Percentiles rank a stretch among this genome's conserved stretches.
Evolutionary conservation across 352 stramenopile species (phyloP).

Genomic region (Elongisporangium senticosum): DNA sequence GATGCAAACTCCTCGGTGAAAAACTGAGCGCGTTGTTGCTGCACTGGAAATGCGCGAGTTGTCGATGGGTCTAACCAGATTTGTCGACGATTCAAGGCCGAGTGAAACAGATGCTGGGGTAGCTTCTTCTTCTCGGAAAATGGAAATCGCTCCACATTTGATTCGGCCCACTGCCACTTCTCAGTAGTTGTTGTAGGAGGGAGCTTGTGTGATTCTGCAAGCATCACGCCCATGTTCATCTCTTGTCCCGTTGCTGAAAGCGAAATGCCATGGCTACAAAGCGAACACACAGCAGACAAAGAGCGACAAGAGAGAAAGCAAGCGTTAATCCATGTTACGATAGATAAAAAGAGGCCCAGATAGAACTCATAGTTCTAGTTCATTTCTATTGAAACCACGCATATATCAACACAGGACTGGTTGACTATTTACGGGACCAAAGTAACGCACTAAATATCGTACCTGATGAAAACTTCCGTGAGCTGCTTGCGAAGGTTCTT

Average conservation of each 20-base stretch:
- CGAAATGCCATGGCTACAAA: slow-evolving; percentile 55
- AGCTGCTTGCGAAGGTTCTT: slow-evolving; percentile 64
- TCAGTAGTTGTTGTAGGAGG: slow-evolving; percentile 14
- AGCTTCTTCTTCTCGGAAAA: slow-evolving; percentile 12
- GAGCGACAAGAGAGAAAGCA: not conserved
- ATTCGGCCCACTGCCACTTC: slow-evolving; percentile 13
- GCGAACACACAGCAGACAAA: not conserved
- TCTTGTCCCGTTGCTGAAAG: slow-evolving; percentile 29
- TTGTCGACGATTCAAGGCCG: slow-evolving; percentile 29
- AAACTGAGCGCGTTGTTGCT: slow-evolving; percentile 46
- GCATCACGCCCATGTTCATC: slow-evolving; percentile 28
- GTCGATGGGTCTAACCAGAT: slow-evolving; percentile 67
- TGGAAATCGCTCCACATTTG: slow-evolving; percentile 11
- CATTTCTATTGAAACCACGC: not conserved
- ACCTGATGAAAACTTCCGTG: slow-evolving; percentile 75
- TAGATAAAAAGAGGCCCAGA: not conserved
- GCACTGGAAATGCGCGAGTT: slow-evolving; percentile 38
- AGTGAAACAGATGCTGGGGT: slow-evolving; percentile 21
- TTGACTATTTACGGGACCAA: slow-evolving; percentile 3
- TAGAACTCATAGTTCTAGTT: slow-evolving; percentile 1
- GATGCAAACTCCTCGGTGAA: slow-evolving; percentile 70
- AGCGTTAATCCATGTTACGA: not conserved
- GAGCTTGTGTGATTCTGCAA: slow-evolving; percentile 32
- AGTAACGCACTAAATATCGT: slow-evolving; percentile 15
- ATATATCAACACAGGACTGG: not conserved